phyloP scores from a whole-genome alignment of 2,329 filamentous ascomycete genomes.

The Diaporthe ampelina region DNA sequence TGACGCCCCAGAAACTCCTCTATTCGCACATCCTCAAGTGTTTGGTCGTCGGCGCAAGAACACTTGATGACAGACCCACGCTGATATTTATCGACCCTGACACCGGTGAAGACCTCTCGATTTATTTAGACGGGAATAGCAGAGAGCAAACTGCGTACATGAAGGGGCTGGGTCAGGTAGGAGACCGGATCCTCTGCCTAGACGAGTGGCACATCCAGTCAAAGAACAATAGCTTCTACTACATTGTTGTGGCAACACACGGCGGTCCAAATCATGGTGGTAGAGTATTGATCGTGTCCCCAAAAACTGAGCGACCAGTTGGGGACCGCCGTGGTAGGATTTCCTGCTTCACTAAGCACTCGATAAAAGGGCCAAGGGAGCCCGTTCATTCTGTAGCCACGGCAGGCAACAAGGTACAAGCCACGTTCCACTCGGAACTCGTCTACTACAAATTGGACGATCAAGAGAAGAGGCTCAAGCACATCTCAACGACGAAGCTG shows the following conservation, averaged over 20 bases:
- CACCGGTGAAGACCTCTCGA: constrained; percentile 66
- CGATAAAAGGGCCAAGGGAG: constrained; percentile 56
- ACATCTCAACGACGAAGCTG: constrained; percentile 61
- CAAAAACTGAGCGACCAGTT: constrained; percentile 51
- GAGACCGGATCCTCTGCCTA: constrained; percentile 72
- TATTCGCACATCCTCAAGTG: constrained; percentile 68
- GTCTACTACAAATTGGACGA: constrained; percentile 57
- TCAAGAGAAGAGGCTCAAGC: constrained; percentile 64
- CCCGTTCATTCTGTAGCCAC: constrained; percentile 67
- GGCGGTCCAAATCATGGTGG: constrained; percentile 53
- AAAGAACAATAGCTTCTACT: constrained; percentile 70
- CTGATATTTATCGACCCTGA: constrained; percentile 70
- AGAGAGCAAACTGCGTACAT: constrained; percentile 60
- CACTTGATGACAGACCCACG: constrained; percentile 58
- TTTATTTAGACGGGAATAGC: constrained; percentile 52
- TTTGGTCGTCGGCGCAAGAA: constrained; percentile 65
- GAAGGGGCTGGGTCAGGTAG: constrained; percentile 67
- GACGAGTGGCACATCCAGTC: constrained; percentile 74
- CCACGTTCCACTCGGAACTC: constrained; percentile 52
- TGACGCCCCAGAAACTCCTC: constrained; percentile 65
- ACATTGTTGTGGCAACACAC: constrained; percentile 72
- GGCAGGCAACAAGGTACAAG: constrained; percentile 26
- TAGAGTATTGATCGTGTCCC: constrained; percentile 68
- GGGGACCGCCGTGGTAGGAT: constrained; percentile 53
- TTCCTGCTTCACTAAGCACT: constrained; percentile 68